These are phyloP conservation scores for Zygosaccharomyces pseudobailii DNA, from an alignment of 1,139 yeast genomes.

Conservation along the genomic window DNA sequence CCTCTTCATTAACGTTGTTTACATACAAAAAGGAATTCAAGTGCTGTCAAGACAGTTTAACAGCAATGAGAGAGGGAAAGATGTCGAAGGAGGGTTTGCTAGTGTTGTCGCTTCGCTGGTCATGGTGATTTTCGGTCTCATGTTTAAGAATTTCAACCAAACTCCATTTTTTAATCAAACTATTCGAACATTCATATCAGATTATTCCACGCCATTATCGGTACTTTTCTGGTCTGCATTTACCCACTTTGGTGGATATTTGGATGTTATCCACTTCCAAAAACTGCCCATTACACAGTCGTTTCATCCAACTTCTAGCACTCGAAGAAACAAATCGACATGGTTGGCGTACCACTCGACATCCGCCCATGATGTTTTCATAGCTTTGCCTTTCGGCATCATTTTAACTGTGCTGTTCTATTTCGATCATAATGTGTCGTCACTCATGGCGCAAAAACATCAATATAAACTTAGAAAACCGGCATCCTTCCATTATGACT, in stretches of 20 bases:
- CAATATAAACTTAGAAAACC: conserved; percentile 82
- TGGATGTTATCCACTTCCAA: conserved; percentile 49
- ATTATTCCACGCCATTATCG: conserved; percentile 77
- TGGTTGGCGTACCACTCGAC: conserved; percentile 60
- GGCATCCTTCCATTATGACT: conserved; percentile 90
- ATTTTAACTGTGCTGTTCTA: conserved; percentile 78
- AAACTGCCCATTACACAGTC: conserved; percentile 67
- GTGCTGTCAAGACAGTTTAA: conserved; percentile 68
- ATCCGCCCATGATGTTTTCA: conserved; percentile 66
- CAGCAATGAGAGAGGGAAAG: conserved; percentile 28
- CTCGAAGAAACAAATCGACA: conserved; percentile 24
- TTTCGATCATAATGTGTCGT: conserved; percentile 92
- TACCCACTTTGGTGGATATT: conserved; percentile 78
- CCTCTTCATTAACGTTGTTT: conserved; percentile 82
- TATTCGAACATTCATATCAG: conserved; percentile 67
- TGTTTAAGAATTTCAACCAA: conserved; percentile 53
- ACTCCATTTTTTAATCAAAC: conserved; percentile 57
- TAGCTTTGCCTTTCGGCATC: conserved; percentile 90
- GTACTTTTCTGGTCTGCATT: conserved; percentile 91
- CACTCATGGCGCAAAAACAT: conserved; percentile 83
- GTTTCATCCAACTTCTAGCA: conserved; percentile 65
- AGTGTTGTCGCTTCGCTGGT: conserved; percentile 67
- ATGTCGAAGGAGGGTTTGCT: conserved; percentile 63
- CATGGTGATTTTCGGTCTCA: conserved; percentile 71
- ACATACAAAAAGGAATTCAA: conserved; percentile 86